Evolutionary conservation across 805 yeast species (phyloP).

Genomic region (Phaffomyces opuntiae): DNA sequence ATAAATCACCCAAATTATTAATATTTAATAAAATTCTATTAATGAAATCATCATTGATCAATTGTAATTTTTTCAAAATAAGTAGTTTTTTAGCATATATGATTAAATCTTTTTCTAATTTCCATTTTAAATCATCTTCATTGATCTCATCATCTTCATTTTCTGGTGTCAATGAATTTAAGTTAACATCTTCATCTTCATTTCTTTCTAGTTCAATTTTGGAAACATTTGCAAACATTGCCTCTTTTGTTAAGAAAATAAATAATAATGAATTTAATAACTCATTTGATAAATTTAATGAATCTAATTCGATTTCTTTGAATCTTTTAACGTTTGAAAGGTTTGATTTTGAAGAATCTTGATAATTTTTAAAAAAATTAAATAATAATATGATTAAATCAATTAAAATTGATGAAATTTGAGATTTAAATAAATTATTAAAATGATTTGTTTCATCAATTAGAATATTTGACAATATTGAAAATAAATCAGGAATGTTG

Average conservation of each 20-base stretch:
- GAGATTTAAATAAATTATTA: slow-evolving; percentile 14
- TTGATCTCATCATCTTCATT: slow-evolving; percentile 6
- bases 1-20: slow-evolving; percentile 28
- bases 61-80: slow-evolving; percentile 27
- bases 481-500: slow-evolving; percentile 10
- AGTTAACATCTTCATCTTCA: slow-evolving; percentile 45
- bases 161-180: slow-evolving; percentile 13
- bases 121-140: slow-evolving; percentile 24
- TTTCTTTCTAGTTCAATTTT: slow-evolving; percentile 39
- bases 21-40: slow-evolving; percentile 33
- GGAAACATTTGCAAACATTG: slow-evolving; percentile 32
- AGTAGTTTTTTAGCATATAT: slow-evolving; percentile 34
- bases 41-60: slow-evolving; percentile 22
- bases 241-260: slow-evolving; percentile 45
- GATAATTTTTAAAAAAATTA: slow-evolving; percentile 28
- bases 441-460: slow-evolving; percentile 1
- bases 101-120: slow-evolving; percentile 34
- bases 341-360: slow-evolving; percentile 27
- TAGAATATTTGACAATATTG: slow-evolving; percentile 7
- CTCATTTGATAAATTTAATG: slow-evolving; percentile 23
- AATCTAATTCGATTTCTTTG: slow-evolving; percentile 15
- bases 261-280: slow-evolving; percentile 29
- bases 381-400: slow-evolving; percentile 19
- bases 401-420: slow-evolving; percentile 19
- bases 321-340: slow-evolving; percentile 16